Conservation (phyloP, 352 stramenopile species). For the Phytophthora idaei region DNA sequence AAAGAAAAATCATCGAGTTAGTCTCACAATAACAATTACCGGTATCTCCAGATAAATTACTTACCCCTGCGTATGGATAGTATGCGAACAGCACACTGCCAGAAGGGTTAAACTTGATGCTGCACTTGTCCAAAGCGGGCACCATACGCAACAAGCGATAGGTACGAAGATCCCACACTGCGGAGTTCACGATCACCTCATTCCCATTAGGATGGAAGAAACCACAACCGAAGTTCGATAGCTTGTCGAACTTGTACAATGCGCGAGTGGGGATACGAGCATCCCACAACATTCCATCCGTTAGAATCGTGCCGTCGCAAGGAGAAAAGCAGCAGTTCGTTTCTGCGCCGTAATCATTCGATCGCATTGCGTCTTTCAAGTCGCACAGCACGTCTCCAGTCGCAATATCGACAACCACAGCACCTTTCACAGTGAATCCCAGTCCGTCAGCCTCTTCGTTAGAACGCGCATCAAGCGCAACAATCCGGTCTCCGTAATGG, state of each 20-base stretch:
- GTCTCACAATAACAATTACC: background rate
- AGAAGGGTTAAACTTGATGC: slow-evolving; percentile 72
- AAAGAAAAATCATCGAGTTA: slow-evolving; percentile 17
- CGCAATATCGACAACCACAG: slow-evolving; percentile 72
- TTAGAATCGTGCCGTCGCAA: slow-evolving; percentile 75
- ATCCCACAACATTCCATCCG: slow-evolving; percentile 86
- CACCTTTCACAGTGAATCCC: slow-evolving; percentile 48
- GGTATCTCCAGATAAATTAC: slow-evolving; percentile 16
- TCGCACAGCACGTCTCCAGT: slow-evolving; percentile 67
- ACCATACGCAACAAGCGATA: slow-evolving; percentile 86
- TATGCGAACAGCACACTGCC: slow-evolving; percentile 86
- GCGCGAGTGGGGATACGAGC: slow-evolving; percentile 66
- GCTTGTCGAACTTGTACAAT: slow-evolving; percentile 91
- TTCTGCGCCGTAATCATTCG: slow-evolving; percentile 76
- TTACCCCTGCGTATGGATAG: slow-evolving; percentile 69
- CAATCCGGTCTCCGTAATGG: slow-evolving; percentile 76
- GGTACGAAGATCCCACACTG: slow-evolving; percentile 90
- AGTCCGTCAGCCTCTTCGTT: slow-evolving; percentile 42
- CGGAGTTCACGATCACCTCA: slow-evolving; percentile 90
- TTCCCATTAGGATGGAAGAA: slow-evolving; percentile 90
- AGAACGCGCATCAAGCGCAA: slow-evolving; percentile 61
- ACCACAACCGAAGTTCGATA: slow-evolving; percentile 84
- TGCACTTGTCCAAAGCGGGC: slow-evolving; percentile 86
- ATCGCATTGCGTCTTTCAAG: slow-evolving; percentile 65
- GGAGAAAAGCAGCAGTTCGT: slow-evolving; percentile 84